Evolutionary conservation across 495 filamentous ascomycete species (phyloP), one percentile per base, ranked within the genome.

Genomic region (Neurospora sp.): DNA sequence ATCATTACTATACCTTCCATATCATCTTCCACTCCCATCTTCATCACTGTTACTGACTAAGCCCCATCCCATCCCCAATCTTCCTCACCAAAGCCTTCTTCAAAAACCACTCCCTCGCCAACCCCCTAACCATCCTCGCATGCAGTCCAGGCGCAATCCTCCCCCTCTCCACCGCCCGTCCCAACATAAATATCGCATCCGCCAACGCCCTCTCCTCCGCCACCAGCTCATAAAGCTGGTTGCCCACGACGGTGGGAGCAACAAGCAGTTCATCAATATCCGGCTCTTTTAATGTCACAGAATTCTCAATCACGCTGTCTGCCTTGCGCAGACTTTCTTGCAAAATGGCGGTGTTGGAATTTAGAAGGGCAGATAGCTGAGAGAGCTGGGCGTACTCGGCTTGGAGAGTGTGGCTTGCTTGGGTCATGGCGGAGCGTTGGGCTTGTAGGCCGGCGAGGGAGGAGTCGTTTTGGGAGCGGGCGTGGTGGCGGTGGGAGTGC

Each of bases 231-330:
- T 97, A 99, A 72, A 99, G 83, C 86, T 99, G 96, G 77, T 92
- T 93, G 8, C 91, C 94, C 27, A 97, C 95, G 4, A 98, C 92
- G 0, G 94, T 97, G 1, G 94, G 93, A 7, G 95, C 94, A n/a
- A 98, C 93, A 11, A 99, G 86, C 40, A 98, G 85, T 39, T 96
- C 93, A 83, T 99, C 96, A 69, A 98, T 91, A 71, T 80, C 84
- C 8, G 86, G 86, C 39, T 83, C 82, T 5, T 85, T 83, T 38
- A 83, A 79, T 23, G 83, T 81, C 73, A 88, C 85, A 4, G 90
- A 90, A 42, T 88, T 86, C 38, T 89, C 87, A 69, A 98, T 93
- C 20, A 95, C 91, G 16, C 83, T 84, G 79, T 98, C 95, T 3
- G 96, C 95, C 66, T 91, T 90, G 42, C 87, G 87, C 71, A 98